Conservation (phyloP, 345 rosid species). For the Theobroma cacao region DNA sequence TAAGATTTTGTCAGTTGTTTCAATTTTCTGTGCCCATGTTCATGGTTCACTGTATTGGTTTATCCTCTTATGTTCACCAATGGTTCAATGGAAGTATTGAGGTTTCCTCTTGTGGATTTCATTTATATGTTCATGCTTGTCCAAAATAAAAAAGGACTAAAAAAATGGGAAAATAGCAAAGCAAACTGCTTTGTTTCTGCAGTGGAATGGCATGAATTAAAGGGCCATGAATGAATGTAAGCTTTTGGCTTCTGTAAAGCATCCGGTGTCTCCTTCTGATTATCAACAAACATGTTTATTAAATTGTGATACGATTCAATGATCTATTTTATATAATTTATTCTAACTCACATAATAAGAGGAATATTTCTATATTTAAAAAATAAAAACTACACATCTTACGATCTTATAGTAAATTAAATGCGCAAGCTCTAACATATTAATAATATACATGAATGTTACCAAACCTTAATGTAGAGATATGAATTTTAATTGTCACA, state of each 20-base stretch:
- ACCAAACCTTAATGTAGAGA: no score
- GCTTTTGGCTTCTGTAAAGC: not conserved
- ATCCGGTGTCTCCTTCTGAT: not conserved
- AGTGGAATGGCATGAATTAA: not conserved
- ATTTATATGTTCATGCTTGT: not conserved
- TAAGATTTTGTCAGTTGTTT: not conserved
- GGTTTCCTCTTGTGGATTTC: not conserved
- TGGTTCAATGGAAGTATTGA: not conserved
- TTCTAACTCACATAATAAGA: no score
- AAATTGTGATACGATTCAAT: no score
- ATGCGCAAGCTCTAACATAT: no score
- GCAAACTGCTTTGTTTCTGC: not conserved
- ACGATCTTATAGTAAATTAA: no score
- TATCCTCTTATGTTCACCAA: not conserved
- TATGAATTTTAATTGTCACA: no score
- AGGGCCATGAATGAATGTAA: not conserved
- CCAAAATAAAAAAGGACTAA: not conserved
- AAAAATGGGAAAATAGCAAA: not conserved
- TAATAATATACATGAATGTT: no score
- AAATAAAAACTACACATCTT: no score
- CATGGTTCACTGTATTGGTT: not conserved
- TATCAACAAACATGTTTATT: no score
- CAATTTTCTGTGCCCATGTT: not conserved
- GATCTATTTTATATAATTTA: no score
- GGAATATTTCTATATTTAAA: no score